Conservation (phyloP, 2,329 filamentous ascomycete genomes). For the Colletotrichum horii region DNA sequence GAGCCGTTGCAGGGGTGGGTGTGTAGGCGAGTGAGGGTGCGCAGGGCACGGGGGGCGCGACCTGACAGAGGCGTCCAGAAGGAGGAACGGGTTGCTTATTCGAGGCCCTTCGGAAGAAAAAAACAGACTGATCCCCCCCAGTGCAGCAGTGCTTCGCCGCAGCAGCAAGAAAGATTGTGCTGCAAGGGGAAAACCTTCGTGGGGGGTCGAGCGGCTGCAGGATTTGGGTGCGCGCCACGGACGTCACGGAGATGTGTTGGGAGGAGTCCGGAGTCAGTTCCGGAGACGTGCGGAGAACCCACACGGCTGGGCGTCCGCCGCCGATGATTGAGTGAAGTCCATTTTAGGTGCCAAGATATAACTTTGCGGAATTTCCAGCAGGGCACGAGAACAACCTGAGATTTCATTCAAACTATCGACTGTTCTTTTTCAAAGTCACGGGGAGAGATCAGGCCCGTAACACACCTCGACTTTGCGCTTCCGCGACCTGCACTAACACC, state of each 20-base stretch:
- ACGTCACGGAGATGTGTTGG: not conserved
- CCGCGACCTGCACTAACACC: not conserved
- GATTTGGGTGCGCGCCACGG: not conserved
- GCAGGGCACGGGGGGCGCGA: not conserved
- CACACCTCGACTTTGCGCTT: not conserved
- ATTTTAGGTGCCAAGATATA: not conserved
- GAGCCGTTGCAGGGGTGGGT: not conserved
- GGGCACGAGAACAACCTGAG: not conserved
- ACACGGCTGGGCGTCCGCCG: not conserved
- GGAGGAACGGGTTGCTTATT: not conserved
- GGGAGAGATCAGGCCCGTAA: not conserved
- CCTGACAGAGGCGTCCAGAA: not conserved
- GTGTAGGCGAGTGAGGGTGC: not conserved
- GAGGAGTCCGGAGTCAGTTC: slow-evolving; percentile 1
- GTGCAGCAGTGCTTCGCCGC: slow-evolving; percentile 3
- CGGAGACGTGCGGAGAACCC: not conserved
- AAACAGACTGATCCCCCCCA: not conserved
- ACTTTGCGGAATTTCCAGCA: not conserved
- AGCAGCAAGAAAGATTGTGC: not conserved
- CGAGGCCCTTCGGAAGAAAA: not conserved
- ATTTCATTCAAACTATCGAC: not conserved
- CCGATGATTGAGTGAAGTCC: not conserved
- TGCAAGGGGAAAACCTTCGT: slow-evolving; percentile 2
- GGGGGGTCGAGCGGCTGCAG: slow-evolving; percentile 1
- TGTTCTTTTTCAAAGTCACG: not conserved